Percentiles rank a stretch among this genome's conserved stretches.
Conservation (phyloP, 2,329 filamentous ascomycete species). For the Venturia pyrina region DNA sequence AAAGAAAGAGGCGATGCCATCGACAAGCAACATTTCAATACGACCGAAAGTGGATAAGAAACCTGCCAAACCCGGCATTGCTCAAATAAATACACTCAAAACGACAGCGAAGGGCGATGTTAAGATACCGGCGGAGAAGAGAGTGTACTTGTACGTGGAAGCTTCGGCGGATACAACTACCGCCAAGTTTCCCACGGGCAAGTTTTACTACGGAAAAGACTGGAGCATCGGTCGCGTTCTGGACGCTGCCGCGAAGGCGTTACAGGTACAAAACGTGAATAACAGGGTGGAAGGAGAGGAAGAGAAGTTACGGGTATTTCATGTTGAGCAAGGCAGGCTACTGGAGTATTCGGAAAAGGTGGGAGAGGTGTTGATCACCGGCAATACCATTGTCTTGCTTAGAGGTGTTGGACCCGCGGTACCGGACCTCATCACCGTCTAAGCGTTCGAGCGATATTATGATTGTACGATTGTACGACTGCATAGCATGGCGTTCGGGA, state of each 20-base stretch:
- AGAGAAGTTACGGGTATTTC: slow-evolving; percentile 76
- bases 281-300: slow-evolving; percentile 67
- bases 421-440: slow-evolving; percentile 6
- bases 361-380: slow-evolving; percentile 60
- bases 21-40: slow-evolving; percentile 37
- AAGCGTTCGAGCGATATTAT: background rate
- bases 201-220: slow-evolving; percentile 47
- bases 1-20: slow-evolving; percentile 50
- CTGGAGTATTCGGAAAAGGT: slow-evolving; percentile 84
- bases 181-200: slow-evolving; percentile 62
- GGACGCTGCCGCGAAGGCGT: slow-evolving; percentile 63
- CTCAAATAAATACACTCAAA: slow-evolving; percentile 70
- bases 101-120: slow-evolving; percentile 82
- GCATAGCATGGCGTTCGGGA: background rate
- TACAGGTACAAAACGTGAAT: slow-evolving; percentile 78
- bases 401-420: slow-evolving; percentile 63
- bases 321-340: slow-evolving; percentile 80
- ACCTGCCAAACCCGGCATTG: slow-evolving; percentile 25
- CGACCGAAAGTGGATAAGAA: background rate
- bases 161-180: slow-evolving; percentile 79
- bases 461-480: background rate
- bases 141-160: slow-evolving; percentile 86
- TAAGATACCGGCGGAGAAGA: slow-evolving; percentile 68
- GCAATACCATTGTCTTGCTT: slow-evolving; percentile 83
- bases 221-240: slow-evolving; percentile 84